A percentile compares a stretch with the other conserved stretches of the same genome.
Evolutionary conservation across 2,329 filamentous ascomycete genomes (phyloP).

Genomic region (Talaromyces sp.): DNA sequence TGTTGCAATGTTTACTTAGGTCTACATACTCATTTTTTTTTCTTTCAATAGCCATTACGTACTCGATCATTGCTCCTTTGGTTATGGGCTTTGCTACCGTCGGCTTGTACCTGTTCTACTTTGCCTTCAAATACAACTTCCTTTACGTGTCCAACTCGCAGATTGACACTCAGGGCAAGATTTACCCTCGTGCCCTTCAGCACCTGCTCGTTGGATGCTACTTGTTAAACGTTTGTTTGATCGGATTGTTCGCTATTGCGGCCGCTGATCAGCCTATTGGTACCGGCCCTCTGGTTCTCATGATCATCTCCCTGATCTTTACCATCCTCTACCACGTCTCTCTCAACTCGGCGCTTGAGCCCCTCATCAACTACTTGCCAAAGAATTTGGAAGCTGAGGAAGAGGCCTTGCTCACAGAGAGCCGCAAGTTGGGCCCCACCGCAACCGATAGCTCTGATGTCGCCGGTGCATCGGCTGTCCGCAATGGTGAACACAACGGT

Average conservation of each 20-base stretch:
- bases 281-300: slow-evolving; percentile 65
- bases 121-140: slow-evolving; percentile 85
- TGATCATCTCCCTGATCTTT: slow-evolving; percentile 70
- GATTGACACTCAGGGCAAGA: slow-evolving; percentile 81
- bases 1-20: background rate
- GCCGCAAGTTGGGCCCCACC: slow-evolving; percentile 19
- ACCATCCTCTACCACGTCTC: slow-evolving; percentile 68
- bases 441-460: slow-evolving; percentile 16
- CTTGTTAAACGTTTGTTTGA: slow-evolving; percentile 72
- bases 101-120: slow-evolving; percentile 74
- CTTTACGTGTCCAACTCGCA: slow-evolving; percentile 77
- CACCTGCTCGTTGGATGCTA: slow-evolving; percentile 83
- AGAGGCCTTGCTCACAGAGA: slow-evolving; percentile 38
- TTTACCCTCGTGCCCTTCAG: slow-evolving; percentile 81
- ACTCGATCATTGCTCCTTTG: slow-evolving; percentile 79
- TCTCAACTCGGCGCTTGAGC: slow-evolving; percentile 66
- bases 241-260: slow-evolving; percentile 74
- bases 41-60: slow-evolving; percentile 60
- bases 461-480: slow-evolving; percentile 20
- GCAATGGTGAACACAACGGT: slow-evolving; percentile 16
- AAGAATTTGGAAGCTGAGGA: slow-evolving; percentile 61
- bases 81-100: slow-evolving; percentile 75
- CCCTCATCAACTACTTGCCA: slow-evolving; percentile 72
- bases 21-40: background rate
- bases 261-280: slow-evolving; percentile 56